A percentile compares a stretch with the other conserved stretches of the same genome.
These are phyloP conservation scores for Penicillium vulpinum DNA, from an alignment of 2,329 filamentous ascomycete species.

Conservation along the genomic window DNA sequence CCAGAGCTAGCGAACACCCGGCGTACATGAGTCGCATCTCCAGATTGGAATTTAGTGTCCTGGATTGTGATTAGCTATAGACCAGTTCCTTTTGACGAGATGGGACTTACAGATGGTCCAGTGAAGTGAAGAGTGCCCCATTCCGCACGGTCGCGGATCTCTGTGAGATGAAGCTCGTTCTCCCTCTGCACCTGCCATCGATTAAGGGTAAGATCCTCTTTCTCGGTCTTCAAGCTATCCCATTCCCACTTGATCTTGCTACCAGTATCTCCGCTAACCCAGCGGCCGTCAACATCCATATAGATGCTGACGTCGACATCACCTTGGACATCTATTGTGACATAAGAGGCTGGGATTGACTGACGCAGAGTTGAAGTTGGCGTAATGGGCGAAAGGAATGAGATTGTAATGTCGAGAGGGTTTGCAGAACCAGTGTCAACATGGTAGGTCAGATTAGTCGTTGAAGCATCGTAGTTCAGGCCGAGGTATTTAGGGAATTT, in stretches of 20 bases:
- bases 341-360: slow-evolving; percentile 77
- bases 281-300: slow-evolving; percentile 71
- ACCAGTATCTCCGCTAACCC: slow-evolving; percentile 74
- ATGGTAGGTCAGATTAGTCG: slow-evolving; percentile 67
- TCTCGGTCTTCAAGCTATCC: slow-evolving; percentile 45
- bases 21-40: slow-evolving; percentile 65
- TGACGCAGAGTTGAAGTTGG: slow-evolving; percentile 78
- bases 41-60: slow-evolving; percentile 68
- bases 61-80: slow-evolving; percentile 24
- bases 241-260: slow-evolving; percentile 71
- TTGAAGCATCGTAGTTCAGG: slow-evolving; percentile 67
- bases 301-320: slow-evolving; percentile 63
- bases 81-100: background rate
- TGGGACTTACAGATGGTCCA: slow-evolving; percentile 56
- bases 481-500: slow-evolving; percentile 61
- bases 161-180: slow-evolving; percentile 69
- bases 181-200: slow-evolving; percentile 46
- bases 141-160: slow-evolving; percentile 72
- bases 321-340: slow-evolving; percentile 70
- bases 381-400: slow-evolving; percentile 74
- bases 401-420: slow-evolving; percentile 58
- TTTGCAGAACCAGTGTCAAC: slow-evolving; percentile 50
- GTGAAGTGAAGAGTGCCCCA: slow-evolving; percentile 82
- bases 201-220: slow-evolving; percentile 43
- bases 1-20: slow-evolving; percentile 69